Base-by-base conservation (phyloP, 768 basidiomycete species). In the Mycena venus region DNA sequence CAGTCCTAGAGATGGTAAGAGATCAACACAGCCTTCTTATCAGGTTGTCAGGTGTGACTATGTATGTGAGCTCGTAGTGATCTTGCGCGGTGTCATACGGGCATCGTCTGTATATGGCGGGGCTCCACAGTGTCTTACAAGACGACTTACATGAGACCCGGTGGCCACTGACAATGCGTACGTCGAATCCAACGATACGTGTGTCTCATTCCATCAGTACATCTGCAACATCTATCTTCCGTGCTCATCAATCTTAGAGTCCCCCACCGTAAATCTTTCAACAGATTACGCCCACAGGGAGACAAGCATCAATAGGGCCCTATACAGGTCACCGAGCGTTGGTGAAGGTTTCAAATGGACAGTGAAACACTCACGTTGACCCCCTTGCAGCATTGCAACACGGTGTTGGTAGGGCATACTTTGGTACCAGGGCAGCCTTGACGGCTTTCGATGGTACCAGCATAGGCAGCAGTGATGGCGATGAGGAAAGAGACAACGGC, bases 241-340 rank as follows among this genome's bases (percentile, higher is more conserved):
- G 36, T 38, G 36, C 14, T 38, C 36, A 38, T 38, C 36, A 38
- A 38, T 14, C 36, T 38, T 32, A 62, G 60, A 64, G 44, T 64
- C 44, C 62, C 62, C 47, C 62, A 56, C 65, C 63, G 63, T 15
- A 47, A 47, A 49, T 40, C 44, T 32, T 66, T 67, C 53, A 67
- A 51, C 65, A 67, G 53, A 55, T 15, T 36, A 29, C 65, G 25
- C 65, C 65, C 51, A 34, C 51, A 55, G 65, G 36, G 53, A 67
- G 23, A 56, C 65, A 67, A 56, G 53, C 65, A 67, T 67, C 65
- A 56, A 67, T 29, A 27, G 65, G 65, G 7, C 65, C 65, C 65
- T 67, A 64, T 64, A 17, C 44, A 49, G 42, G 51, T 40, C 65
- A 32, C 53, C 65, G 36, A 67, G 10, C 40, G 55, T 67, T 42